Base-by-base conservation (phyloP, 1,139 yeast species). In the Taphrina communis region DNA sequence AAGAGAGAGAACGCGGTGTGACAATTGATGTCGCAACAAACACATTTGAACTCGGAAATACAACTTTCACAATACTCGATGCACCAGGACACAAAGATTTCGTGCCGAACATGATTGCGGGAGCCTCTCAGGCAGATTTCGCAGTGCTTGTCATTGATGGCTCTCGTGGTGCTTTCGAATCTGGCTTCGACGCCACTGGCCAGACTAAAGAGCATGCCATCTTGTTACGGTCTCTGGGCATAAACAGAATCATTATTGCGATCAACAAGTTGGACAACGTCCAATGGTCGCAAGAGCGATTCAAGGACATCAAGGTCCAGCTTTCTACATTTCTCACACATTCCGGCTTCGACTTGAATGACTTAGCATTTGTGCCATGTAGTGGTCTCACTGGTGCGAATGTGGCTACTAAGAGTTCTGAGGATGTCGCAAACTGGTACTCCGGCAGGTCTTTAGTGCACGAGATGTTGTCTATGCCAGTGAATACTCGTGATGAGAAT, bases 1-100 rank as follows among this genome's bases (percentile, higher is more conserved):
- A 94, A 77, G 99, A 95, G 78, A 84, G 99, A 74, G 58, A 57
- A 14, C 70, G 83, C 35, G 99, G 99, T 72, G 97, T 95, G 5
- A 95, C 99, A 1, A 90, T 94, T 52, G 98, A 95, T 74, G 88
- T 93, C 44, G 89, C 96, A 73, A 89, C 94, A 39, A 89, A 95
- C 44, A 84, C 85, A 63, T 90, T 95, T 74, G 93, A 89, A 74
- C 90, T 97, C 0, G 74, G 77, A 0, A 78, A 77, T 1, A 84
- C 88, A 0, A 80, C 84, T 67, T 92, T 90, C 78, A 91, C 97
- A 0, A 90, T 96, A 39, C 89, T 95, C 63, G 99, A 95, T 80
- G 97, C 99, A 0, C 99, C 99, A 9, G 99, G 99, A 4, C 99
- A 95, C 80, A 85, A 88, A 77, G 97, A 94, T 83, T 95, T 92